A percentile compares a stretch with the other conserved stretches of the same genome.
phyloP scores from a whole-genome alignment of 2,329 filamentous ascomycete species.

The Botrytis elliptica region DNA sequence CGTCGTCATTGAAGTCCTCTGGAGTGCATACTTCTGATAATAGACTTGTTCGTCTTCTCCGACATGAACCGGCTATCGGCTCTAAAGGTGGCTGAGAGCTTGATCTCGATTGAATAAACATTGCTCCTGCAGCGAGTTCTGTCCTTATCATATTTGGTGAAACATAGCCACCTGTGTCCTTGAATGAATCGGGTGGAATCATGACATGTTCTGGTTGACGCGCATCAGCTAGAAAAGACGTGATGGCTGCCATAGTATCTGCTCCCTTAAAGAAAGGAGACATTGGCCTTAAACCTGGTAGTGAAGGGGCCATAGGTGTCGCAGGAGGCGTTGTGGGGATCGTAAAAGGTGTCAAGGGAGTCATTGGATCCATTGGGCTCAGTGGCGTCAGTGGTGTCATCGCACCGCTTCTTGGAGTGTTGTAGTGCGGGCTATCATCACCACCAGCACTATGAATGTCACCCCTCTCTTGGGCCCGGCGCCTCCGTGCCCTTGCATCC shows the following conservation, averaged over 20 bases:
- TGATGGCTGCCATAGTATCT: not conserved
- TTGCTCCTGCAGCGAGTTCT: conserved; percentile 2
- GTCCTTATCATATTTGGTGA: conserved; percentile 17
- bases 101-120: conserved; percentile 16
- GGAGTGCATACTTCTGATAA: conserved; percentile 23
- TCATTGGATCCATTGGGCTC: conserved; percentile 20
- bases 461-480: conserved; percentile 34
- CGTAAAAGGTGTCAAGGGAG: not conserved
- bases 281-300: not conserved
- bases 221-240: not conserved
- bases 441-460: conserved; percentile 36
- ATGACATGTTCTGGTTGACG: conserved; percentile 25
- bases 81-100: conserved; percentile 1
- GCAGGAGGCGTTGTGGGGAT: not conserved
- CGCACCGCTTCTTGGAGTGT: conserved; percentile 29
- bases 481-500: conserved; percentile 31
- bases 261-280: conserved; percentile 4
- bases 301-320: not conserved
- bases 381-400: not conserved
- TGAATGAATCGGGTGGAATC: not conserved
- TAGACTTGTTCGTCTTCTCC: conserved; percentile 1
- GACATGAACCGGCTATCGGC: conserved; percentile 1
- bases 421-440: conserved; percentile 29
- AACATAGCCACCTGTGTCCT: conserved; percentile 11
- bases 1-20: conserved; percentile 4